These are phyloP conservation scores for Rhytidhysteron rufulum DNA, from an alignment of 2,329 filamentous ascomycete genomes.

Conservation along the genomic window DNA sequence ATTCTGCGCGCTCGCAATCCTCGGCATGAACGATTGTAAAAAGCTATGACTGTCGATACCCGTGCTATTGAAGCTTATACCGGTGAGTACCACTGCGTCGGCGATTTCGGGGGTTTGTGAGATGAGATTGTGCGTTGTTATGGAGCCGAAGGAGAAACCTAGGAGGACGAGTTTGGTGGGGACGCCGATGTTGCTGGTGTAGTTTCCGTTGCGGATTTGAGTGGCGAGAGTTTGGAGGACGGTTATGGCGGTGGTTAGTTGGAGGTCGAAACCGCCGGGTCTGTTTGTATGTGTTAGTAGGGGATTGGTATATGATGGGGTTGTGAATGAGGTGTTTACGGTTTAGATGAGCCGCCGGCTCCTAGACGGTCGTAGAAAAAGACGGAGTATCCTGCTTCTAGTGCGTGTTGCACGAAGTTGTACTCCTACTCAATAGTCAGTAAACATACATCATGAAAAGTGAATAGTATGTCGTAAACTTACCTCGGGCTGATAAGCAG, in stretches of 20 bases:
- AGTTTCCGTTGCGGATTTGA: slow-evolving; percentile 12
- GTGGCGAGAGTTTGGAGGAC: slow-evolving; percentile 13
- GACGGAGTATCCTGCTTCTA: slow-evolving; percentile 28
- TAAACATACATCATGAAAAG: too few species aligned
- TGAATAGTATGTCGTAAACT: too few species aligned
- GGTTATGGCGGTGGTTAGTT: slow-evolving; percentile 11
- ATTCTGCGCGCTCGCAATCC: slow-evolving; percentile 19
- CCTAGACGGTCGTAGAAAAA: slow-evolving; percentile 37
- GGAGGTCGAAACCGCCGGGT: slow-evolving; percentile 16
- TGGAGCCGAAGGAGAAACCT: slow-evolving; percentile 25
- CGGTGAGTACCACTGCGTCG: slow-evolving; percentile 19
- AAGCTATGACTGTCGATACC: slow-evolving; percentile 9
- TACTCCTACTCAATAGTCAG: too few species aligned
- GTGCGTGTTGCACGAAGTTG: slow-evolving; percentile 31
- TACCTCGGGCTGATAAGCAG: slow-evolving; percentile 15
- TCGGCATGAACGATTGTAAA: slow-evolving; percentile 14
- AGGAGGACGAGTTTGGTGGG: slow-evolving; percentile 17
- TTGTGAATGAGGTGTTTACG: not conserved
- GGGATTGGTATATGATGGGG: not conserved
- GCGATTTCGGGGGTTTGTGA: slow-evolving; percentile 12
- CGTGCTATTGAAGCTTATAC: slow-evolving; percentile 14
- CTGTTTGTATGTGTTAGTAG: slow-evolving; percentile 1
- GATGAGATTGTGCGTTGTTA: slow-evolving; percentile 16
- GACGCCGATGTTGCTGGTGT: slow-evolving; percentile 9
- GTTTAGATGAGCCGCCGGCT: slow-evolving; percentile 20